Base-by-base conservation (phyloP, 2,329 filamentous ascomycete genomes). In the Aspergillus oerlinghausenensis region DNA sequence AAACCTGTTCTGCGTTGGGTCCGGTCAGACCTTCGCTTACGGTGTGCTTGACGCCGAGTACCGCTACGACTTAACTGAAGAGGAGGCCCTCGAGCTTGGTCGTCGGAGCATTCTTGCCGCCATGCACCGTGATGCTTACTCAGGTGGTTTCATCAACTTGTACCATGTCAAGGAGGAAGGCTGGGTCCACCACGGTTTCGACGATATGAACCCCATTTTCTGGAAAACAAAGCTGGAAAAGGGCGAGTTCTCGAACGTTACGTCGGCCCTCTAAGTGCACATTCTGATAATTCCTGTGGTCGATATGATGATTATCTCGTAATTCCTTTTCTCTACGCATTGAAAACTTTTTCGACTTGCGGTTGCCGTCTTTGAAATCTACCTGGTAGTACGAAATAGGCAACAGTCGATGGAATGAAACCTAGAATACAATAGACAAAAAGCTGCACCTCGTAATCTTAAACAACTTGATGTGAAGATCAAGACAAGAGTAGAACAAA, bases 141-240 rank as follows among this genome's bases (percentile, higher is more conserved):
- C 94, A 25, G 94, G 94, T 81, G 94, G 94, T 65, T 97, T 86
- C 80, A 97, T 99, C 83, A 99, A 99, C 80, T 75, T 97, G 72
- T 99, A 99, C 79, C 94, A 99, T 72, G 92, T 99, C 74, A 97
- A 97, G 86, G 93, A 99, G 81, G 88, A 92, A 63, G 94, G 94
- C 67, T 99, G 94, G 94, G 92, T 96, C 70, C 96, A 96, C 84
- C 93, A 97, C 73, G 94, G 94, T 61, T 99, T 99, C 84, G 92
- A 82, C 66, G 94, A 99, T 77, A 97, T 93, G 67, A 97, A 97
- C 82, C 93, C 93, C 48, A 96, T 97, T 73, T 99, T 99, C 88
- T 99, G 94, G 94, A 89, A 96, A 83, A 97, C 92, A 51, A 99
- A 99, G 86, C 79, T 99, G 71, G 89, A 96, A 76, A 96, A 96